phyloP scores from a whole-genome alignment of 2,329 filamentous ascomycete species.

The Penicillium corylophilum region DNA sequence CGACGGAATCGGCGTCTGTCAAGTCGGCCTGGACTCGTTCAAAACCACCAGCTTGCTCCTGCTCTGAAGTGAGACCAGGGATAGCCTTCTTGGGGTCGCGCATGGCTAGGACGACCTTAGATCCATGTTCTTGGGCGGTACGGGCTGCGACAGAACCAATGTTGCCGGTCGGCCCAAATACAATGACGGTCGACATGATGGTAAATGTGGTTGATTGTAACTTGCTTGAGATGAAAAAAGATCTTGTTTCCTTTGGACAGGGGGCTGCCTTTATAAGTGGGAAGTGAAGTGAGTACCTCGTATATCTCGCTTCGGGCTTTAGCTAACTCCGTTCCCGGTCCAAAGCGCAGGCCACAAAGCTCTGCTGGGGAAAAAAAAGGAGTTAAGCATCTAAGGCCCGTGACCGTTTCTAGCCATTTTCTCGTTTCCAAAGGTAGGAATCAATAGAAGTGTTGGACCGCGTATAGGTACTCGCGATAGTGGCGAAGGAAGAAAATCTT shows the following conservation, averaged over 20 bases:
- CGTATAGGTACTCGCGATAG: no score
- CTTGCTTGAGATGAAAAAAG: not conserved
- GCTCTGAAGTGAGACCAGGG: constrained; percentile 29
- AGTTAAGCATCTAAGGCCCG: no score
- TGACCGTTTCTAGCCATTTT: no score
- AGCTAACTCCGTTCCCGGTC: not conserved
- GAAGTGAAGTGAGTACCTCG: not conserved
- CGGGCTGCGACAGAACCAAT: constrained; percentile 45
- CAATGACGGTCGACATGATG: constrained; percentile 33
- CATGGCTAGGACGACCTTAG: constrained; percentile 51
- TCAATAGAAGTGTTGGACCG: no score
- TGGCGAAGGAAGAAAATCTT: no score
- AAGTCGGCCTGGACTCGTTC: constrained; percentile 49
- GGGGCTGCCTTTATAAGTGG: not conserved
- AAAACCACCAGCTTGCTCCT: constrained; percentile 33
- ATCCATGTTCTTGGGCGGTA: constrained; percentile 41
- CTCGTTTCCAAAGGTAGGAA: no score
- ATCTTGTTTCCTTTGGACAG: not conserved
- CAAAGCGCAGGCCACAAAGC: not conserved
- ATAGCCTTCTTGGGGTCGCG: constrained; percentile 48
- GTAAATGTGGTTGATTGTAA: not conserved
- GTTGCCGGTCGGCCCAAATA: constrained; percentile 53
- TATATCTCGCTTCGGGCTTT: not conserved
- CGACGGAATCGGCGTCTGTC: constrained; percentile 41
- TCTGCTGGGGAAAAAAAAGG: no score